Evolutionary conservation across 139 green algal genomes (phyloP), one percentile per base, ranked within the genome.

Genomic region (Coelastrella sp.): DNA sequence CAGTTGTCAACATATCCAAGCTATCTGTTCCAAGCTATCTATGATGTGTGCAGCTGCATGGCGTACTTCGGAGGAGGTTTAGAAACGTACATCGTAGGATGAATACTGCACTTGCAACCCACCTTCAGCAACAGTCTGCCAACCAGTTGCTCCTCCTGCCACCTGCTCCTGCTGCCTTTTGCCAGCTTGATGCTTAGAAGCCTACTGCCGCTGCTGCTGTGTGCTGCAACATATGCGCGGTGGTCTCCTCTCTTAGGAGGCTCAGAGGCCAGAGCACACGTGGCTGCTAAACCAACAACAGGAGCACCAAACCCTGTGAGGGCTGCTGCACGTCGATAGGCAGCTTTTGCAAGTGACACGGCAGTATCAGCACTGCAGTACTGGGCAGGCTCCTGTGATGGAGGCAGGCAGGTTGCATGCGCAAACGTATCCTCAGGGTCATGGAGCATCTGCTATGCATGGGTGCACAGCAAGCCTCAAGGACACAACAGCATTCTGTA

Each of bases 261-360:
- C 27, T 94, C 90, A n/a, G 94, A 94, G 0, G 91, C 92, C 17
- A 98, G 88, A 1, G 92, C 90, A 84, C 92, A 96, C 5, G 92
- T 95, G 76, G 88, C 91, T 25, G 81, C 93, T 4, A 98, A 59
- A 0, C 95, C 95, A 4, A 97, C 50, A 0, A 97, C 35, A 48
- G 86, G 85, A 17, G 79, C 88, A 30, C 92, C 93, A 78, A 94
- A 91, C 13, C 63, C 0, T 1, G 92, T 82, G 43, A 96, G 83
- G 5, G 86, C 45, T 27, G 90, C 93, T 0, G 93, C 94, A 7
- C 92, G 81, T 13, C 15, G 45, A 57, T 95, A 97, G 2, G 95
- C 94, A 13, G 91, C 90, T 8, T 66, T 59, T 2, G 95, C 94
- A 78, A 98, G 88, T 21, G 78, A 88, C 0, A 60, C 38, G 0